phyloP scores from a whole-genome alignment of 306 rosid genomes.

The Trifolium dubium region DNA sequence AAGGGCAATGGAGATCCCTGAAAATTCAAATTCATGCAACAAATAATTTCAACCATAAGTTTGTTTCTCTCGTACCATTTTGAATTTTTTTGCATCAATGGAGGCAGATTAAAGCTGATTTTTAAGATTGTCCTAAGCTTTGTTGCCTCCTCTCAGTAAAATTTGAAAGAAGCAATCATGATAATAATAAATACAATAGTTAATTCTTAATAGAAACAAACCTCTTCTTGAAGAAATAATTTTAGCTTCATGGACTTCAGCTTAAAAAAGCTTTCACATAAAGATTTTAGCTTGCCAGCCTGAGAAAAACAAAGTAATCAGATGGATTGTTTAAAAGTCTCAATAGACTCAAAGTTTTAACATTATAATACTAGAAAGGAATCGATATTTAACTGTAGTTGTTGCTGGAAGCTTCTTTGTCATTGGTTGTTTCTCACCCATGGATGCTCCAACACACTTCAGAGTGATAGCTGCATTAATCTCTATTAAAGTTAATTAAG shows the following conservation, averaged over 20 bases:
- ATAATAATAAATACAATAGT: neutral
- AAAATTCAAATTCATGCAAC: constrained; percentile 37
- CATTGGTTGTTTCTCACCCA: constrained; percentile 83
- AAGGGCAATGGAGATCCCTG: constrained; percentile 86
- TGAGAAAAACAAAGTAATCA: constrained; percentile 41
- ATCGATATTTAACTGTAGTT: constrained; percentile 61
- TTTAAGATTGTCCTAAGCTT: constrained; percentile 18
- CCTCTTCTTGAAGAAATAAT: constrained; percentile 90
- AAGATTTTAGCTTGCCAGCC: constrained; percentile 91
- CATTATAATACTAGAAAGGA: constrained; percentile 10
- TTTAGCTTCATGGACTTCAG: constrained; percentile 74
- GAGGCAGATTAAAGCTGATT: constrained; percentile 11
- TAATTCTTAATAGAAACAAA: constrained; percentile 39
- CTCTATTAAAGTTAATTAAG: constrained; percentile 35
- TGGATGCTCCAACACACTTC: constrained; percentile 90
- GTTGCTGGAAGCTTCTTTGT: constrained; percentile 86
- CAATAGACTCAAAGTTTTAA: constrained; percentile 40
- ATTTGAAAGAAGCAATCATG: neutral
- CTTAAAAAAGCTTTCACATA: constrained; percentile 92
- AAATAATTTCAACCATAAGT: neutral
- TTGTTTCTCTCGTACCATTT: constrained; percentile 23
- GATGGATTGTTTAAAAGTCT: constrained; percentile 20
- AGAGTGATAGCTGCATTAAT: constrained; percentile 80
- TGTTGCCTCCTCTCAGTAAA: constrained; percentile 10
- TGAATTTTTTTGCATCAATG: neutral